Conservation (phyloP, 257 asterid genomes). For the Solanum sparsipilum region DNA sequence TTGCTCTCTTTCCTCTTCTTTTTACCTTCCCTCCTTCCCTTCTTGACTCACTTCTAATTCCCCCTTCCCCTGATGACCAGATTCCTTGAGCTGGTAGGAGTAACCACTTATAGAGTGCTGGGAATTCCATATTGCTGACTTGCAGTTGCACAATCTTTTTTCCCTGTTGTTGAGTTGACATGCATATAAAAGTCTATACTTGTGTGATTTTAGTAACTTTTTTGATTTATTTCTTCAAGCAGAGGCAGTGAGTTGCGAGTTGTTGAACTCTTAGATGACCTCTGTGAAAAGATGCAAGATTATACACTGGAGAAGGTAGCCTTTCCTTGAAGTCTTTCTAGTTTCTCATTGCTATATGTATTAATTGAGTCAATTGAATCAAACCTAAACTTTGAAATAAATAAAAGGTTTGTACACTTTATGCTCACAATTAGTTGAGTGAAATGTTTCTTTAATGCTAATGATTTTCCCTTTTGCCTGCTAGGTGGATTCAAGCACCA, state of each 20-base stretch:
- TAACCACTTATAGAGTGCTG: not conserved
- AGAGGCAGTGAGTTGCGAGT: constrained; percentile 88
- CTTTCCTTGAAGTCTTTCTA: not conserved
- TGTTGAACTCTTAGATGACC: constrained; percentile 86
- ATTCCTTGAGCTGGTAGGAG: not conserved
- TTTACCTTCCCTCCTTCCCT: not conserved
- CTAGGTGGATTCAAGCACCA: constrained; percentile 57
- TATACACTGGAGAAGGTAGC: constrained; percentile 89
- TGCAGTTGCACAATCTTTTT: not conserved
- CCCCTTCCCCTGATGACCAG: not conserved
- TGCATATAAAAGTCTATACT: not conserved
- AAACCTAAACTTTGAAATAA: not conserved
- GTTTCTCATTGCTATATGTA: not conserved
- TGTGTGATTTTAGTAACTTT: not conserved
- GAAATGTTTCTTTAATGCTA: constrained; percentile 6
- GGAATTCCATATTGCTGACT: not conserved
- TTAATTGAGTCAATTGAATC: not conserved
- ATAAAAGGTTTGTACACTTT: not conserved
- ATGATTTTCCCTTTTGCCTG: constrained; percentile 13
- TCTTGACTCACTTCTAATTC: not conserved
- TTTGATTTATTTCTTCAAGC: not conserved
- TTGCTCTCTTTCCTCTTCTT: not conserved
- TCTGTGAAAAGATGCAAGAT: constrained; percentile 96
- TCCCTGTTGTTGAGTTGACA: not conserved
- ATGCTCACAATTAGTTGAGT: not conserved